Evolutionary conservation across 768 basidiomycete genomes (phyloP).

Genomic region (Clitopilus passeckerianus): DNA sequence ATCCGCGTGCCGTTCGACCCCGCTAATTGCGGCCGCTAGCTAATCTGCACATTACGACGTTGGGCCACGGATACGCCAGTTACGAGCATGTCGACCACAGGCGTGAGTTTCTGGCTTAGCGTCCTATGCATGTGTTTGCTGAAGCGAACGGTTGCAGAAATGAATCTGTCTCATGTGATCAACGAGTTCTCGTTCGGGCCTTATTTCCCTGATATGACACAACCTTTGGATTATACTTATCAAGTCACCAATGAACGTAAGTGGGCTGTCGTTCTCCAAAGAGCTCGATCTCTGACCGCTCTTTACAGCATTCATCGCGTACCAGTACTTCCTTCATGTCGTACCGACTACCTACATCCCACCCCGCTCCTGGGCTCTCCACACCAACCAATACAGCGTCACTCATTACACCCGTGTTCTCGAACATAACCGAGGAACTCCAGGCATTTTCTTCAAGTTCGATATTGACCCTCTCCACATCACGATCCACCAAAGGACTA

Average conservation of each 20-base stretch:
- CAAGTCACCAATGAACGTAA: slow-evolving; percentile 66
- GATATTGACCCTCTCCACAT: slow-evolving; percentile 89
- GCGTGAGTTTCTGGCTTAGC: slow-evolving; percentile 40
- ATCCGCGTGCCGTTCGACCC: not conserved
- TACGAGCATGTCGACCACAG: slow-evolving; percentile 83
- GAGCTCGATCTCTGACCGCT: slow-evolving; percentile 1
- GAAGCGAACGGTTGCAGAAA: slow-evolving; percentile 48
- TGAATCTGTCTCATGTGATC: slow-evolving; percentile 97
- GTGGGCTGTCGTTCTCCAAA: slow-evolving; percentile 21
- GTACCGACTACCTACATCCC: slow-evolving; percentile 93
- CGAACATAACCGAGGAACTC: slow-evolving; percentile 71
- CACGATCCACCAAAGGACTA: slow-evolving; percentile 86
- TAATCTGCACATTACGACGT: slow-evolving; percentile 90
- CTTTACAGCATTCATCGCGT: slow-evolving; percentile 72
- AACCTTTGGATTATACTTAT: slow-evolving; percentile 90
- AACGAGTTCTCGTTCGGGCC: slow-evolving; percentile 97
- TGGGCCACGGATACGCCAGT: slow-evolving; percentile 92
- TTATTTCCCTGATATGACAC: slow-evolving; percentile 91
- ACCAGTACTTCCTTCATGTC: slow-evolving; percentile 93
- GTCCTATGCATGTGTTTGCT: not conserved
- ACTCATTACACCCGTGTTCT: slow-evolving; percentile 85
- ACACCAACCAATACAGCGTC: slow-evolving; percentile 89
- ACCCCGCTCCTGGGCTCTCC: slow-evolving; percentile 55
- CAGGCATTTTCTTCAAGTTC: slow-evolving; percentile 98
- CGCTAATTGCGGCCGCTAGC: slow-evolving; percentile 31